Evolutionary conservation across 148 eudicot genomes (phyloP).

Genomic region (Vaccinium macrocarpon): DNA sequence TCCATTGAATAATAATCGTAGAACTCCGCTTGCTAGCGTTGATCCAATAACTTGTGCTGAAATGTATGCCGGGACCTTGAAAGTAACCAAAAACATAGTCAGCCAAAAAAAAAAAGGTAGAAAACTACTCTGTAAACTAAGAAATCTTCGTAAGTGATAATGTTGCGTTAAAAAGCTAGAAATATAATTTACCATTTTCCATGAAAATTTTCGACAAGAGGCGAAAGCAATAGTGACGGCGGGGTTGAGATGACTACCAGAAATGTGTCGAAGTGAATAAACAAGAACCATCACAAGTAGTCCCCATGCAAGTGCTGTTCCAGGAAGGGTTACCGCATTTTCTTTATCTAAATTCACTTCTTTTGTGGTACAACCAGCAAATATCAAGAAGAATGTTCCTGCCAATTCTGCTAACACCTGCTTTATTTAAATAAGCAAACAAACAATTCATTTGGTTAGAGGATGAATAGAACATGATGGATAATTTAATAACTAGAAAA

Average conservation of each 20-base stretch:
- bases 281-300: constrained; percentile 45
- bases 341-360: constrained; percentile 31
- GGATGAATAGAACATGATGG: neutral
- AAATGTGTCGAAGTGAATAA: constrained; percentile 51
- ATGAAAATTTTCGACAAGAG: constrained; percentile 21
- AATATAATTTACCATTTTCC: constrained; percentile 16
- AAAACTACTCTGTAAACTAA: neutral
- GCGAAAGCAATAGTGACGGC: constrained; percentile 37
- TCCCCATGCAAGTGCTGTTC: constrained; percentile 54
- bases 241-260: constrained; percentile 38
- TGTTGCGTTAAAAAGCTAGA: neutral
- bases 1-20: constrained; percentile 52
- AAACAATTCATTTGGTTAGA: no score
- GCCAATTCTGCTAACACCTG: constrained; percentile 49
- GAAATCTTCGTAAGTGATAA: neutral
- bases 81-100: neutral
- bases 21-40: constrained; percentile 60
- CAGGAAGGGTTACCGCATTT: constrained; percentile 34
- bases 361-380: constrained; percentile 51
- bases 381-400: constrained; percentile 51
- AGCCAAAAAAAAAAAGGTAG: neutral
- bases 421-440: neutral
- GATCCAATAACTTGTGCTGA: constrained; percentile 56
- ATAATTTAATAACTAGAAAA: no score
- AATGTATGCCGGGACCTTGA: constrained; percentile 54